Base-by-base conservation (phyloP, 371 early-diverging fungal genomes). In the Rhizopus stolonifer region DNA sequence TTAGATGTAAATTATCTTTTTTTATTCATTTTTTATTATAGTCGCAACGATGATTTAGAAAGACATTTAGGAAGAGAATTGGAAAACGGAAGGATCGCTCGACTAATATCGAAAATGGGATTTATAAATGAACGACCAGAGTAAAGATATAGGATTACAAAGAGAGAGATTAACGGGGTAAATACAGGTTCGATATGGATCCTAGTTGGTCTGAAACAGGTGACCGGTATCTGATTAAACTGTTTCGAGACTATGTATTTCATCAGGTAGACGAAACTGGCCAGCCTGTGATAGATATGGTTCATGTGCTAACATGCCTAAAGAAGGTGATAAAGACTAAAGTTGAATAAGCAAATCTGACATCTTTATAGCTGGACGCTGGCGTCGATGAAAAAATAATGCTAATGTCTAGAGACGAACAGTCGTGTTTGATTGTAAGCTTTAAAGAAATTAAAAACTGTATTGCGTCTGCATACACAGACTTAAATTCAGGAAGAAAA, bases 121-220 rank as follows among this genome's bases (percentile, higher is more conserved):
- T 94, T 93, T 64, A 91, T 98, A 61, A 95, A 93, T 61, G 98
- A 97, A 72, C 77, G 98, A 39, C 93, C 95, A 24, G 96, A 94
- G 90, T 89, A 80, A 59, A 10, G 4, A 23, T 32, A 25, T 26
- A 32, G 13, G 19, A 8, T 11, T 5, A 36, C 6, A 14, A 9
- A 11, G 11, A 29, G 11, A 5, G 15, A 10, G 10, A 13, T 21
- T 46, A 25, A 25, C 6, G 26, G 5, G 9, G 11, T 17, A n/a
- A 29, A 18, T 33, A 3, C 61, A 89, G 88, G 55, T 92, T 91
- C 60, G 90, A 89, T 49, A 89, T 49, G 84, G 96, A 95, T 68
- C 87, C 92, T 3, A 85, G 87, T 36, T 98, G 98, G 97, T 87
- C 96, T 13, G 97, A 98, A 65, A 98, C 96, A 0, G 98, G 98